Base-by-base conservation (phyloP, 2,329 filamentous ascomycete genomes). In the Phyllosticta citriasiana region DNA sequence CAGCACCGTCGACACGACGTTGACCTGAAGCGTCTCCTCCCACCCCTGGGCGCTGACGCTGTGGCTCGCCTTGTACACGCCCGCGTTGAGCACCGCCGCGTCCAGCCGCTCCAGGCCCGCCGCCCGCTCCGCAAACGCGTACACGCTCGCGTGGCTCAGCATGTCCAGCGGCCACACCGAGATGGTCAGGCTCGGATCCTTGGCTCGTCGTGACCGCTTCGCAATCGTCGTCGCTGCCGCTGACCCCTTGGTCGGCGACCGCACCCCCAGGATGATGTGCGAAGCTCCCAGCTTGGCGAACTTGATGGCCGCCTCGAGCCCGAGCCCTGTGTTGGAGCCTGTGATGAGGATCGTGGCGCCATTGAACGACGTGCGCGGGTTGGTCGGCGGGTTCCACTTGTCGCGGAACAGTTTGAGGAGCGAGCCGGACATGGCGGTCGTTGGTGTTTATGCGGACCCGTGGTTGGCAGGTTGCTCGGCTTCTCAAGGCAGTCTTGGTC, bases 121-220 rank as follows among this genome's bases (percentile, higher is more conserved):
- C 3, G 64, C 67, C n/a, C 67, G 63, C 10, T 65, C 61, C 3
- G 69, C 70, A 56, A 78, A 77, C 12, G 64, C 61, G 10, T 66
- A 64, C 3, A 79, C 73, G 47, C 70, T 76, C 4, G 69, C 66
- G 57, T 76, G 79, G 16, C 67, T 73, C 5, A 65, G 60, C 33
- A 80, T 71, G 64, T 80, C 78, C 2, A 81, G 67, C 2, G 69
- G 67, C 78, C 78, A 80, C 16, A 79, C 78, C 63, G 78, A 72
- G 30, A 79, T 66, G 2, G 75, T 71, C 26, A 68, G 65, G 54
- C 8, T 52, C 53, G 35, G 53, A n/a, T 2, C 66, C 33, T 59
- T 76, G 71, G 56, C 80, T 77, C 52, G 74, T 69, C 14, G 67
- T 62, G 53, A 73, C 73, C 0, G 40, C 53, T 50, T 16, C 16